Evolutionary conservation across 116 monocot genomes (phyloP).

Genomic region (Zostera marina): DNA sequence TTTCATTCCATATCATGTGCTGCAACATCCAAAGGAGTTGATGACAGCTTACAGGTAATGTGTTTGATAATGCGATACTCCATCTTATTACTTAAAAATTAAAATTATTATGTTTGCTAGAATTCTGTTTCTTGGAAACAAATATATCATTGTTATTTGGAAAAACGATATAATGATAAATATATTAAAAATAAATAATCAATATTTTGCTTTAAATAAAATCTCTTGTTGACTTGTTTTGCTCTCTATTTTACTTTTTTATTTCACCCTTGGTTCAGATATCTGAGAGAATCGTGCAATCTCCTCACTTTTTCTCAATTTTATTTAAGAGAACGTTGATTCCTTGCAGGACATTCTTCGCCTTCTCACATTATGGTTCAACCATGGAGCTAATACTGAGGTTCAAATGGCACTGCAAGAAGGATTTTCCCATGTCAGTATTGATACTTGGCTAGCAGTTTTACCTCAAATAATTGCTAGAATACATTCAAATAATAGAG

Average conservation of each 20-base stretch:
- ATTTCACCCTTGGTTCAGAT: too few relatives aligned
- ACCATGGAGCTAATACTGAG: slow-evolving; percentile 88
- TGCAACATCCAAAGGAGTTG: slow-evolving; percentile 87
- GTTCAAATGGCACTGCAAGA: slow-evolving; percentile 84
- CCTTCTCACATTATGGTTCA: slow-evolving; percentile 96
- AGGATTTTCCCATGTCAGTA: slow-evolving; percentile 90
- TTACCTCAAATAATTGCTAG: slow-evolving; percentile 98
- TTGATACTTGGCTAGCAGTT: slow-evolving; percentile 98
- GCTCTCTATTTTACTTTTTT: too few relatives aligned
- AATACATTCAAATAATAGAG: slow-evolving; percentile 94
- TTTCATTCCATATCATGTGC: slow-evolving; percentile 95
- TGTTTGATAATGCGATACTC: neutral
- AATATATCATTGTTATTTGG: too few relatives aligned
- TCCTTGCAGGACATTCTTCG: slow-evolving; percentile 83
- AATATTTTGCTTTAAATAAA: too few relatives aligned
- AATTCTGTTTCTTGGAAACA: too few relatives aligned
- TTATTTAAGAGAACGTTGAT: neutral
- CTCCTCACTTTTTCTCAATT: neutral
- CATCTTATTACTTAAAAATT: too few relatives aligned
- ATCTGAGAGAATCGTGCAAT: too few relatives aligned
- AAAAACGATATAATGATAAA: too few relatives aligned
- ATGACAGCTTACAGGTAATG: slow-evolving; percentile 86
- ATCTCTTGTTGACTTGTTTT: too few relatives aligned
- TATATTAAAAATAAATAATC: too few relatives aligned
- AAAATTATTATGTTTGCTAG: neutral